These are phyloP conservation scores for Dimocarpus longan DNA, from an alignment of 345 rosid genomes.

Conservation along the genomic window DNA sequence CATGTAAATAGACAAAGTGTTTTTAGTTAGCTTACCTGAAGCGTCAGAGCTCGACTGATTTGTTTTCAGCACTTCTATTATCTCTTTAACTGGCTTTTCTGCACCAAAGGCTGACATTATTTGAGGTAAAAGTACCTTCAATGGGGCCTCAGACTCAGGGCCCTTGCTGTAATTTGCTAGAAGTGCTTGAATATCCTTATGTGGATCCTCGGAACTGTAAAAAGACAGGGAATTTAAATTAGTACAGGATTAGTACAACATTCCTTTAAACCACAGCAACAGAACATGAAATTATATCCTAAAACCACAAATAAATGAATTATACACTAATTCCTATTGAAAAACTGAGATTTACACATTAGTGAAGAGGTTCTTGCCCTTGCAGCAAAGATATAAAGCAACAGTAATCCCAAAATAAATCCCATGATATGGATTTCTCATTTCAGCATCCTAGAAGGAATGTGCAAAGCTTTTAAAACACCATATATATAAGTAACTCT, in stretches of 20 bases:
- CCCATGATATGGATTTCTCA: constrained; percentile 1
- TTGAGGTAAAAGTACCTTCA: constrained; percentile 70
- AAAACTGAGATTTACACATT: not conserved
- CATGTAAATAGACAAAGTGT: not conserved
- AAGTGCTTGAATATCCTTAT: constrained; percentile 54
- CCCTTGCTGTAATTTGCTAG: constrained; percentile 55
- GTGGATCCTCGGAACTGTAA: constrained; percentile 72
- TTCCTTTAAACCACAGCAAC: not conserved
- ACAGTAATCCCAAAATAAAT: constrained; percentile 1
- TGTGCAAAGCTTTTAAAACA: not conserved
- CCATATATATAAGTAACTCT: not conserved
- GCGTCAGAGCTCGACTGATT: constrained; percentile 62
- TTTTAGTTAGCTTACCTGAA: constrained; percentile 46
- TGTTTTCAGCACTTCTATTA: constrained; percentile 63
- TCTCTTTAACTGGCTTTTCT: constrained; percentile 65
- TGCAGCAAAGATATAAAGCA: constrained; percentile 11
- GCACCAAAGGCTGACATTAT: constrained; percentile 65
- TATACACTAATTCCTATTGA: constrained; percentile 3
- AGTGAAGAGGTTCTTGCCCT: not conserved
- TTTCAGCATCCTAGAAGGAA: constrained; percentile 12
- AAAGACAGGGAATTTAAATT: not conserved
- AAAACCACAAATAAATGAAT: constrained; percentile 1
- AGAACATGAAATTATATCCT: not conserved
- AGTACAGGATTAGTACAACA: not conserved
- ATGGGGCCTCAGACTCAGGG: constrained; percentile 61